Evolutionary conservation across 768 basidiomycete genomes (phyloP).

Genomic region (Amanita jacksonii): DNA sequence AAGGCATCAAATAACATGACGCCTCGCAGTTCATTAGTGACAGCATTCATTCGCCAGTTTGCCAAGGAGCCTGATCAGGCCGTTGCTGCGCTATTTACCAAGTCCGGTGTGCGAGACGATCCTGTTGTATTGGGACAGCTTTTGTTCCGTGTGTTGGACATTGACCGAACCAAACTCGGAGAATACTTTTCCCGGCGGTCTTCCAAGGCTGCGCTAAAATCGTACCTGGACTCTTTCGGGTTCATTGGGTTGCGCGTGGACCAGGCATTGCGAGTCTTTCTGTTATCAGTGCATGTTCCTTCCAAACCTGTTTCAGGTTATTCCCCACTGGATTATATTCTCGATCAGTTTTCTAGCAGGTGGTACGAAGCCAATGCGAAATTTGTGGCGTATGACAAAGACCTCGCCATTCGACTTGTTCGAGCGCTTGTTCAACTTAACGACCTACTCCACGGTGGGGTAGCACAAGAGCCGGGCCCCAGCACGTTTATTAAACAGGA

Average conservation of each 20-base stretch:
- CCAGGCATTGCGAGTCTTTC: constrained; percentile 81
- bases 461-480: constrained; percentile 50
- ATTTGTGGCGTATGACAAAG: constrained; percentile 72
- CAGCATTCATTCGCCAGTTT: constrained; percentile 73
- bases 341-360: constrained; percentile 76
- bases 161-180: constrained; percentile 78
- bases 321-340: constrained; percentile 53
- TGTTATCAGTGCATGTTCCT: constrained; percentile 66
- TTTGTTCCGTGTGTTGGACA: constrained; percentile 73
- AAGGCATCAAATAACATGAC: constrained; percentile 29
- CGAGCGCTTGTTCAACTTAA: constrained; percentile 83
- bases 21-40: constrained; percentile 53
- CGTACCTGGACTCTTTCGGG: constrained; percentile 83
- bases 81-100: constrained; percentile 57
- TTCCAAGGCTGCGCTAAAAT: constrained; percentile 67
- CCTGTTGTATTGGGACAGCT: constrained; percentile 65
- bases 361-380: constrained; percentile 88
- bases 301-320: constrained; percentile 23
- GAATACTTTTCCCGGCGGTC: constrained; percentile 71
- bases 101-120: constrained; percentile 52
- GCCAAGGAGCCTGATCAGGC: constrained; percentile 72
- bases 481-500: constrained; percentile 46
- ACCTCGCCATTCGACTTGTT: constrained; percentile 67
- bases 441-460: constrained; percentile 73
- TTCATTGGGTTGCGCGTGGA: constrained; percentile 80